A percentile compares a stretch with the other conserved stretches of the same genome.
phyloP scores from a whole-genome alignment of 768 basidiomycete species.

The Leccinum subgranulosum region DNA sequence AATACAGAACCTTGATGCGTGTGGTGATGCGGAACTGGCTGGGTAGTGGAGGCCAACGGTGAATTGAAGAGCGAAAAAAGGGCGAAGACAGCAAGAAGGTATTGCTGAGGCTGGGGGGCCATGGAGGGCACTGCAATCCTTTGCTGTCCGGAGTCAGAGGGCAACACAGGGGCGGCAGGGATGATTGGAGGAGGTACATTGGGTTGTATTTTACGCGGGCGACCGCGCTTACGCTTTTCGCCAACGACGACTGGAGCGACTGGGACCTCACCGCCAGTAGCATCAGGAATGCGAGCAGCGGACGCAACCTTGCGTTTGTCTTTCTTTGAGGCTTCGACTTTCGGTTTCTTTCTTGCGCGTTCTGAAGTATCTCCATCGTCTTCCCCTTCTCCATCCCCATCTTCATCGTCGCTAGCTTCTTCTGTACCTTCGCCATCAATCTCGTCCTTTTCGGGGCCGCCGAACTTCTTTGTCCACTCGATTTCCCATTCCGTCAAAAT shows the following conservation, averaged over 20 bases:
- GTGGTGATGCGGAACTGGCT: slow-evolving; percentile 35
- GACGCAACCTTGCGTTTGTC: slow-evolving; percentile 36
- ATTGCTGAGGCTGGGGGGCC: slow-evolving; percentile 44
- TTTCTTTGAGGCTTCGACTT: slow-evolving; percentile 45
- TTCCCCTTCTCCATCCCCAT: slow-evolving; percentile 41
- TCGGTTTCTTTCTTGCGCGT: slow-evolving; percentile 63
- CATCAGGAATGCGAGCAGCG: slow-evolving; percentile 19
- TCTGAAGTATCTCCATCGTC: slow-evolving; percentile 39
- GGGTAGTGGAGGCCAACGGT: slow-evolving; percentile 48
- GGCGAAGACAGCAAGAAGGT: slow-evolving; percentile 78
- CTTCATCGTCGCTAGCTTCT: slow-evolving; percentile 41
- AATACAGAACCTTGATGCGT: slow-evolving; percentile 61
- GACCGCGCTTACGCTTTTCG: slow-evolving; percentile 82
- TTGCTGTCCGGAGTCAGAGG: slow-evolving; percentile 15
- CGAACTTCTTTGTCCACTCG: slow-evolving; percentile 71
- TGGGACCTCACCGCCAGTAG: slow-evolving; percentile 22
- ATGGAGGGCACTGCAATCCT: slow-evolving; percentile 11
- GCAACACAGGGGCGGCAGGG: slow-evolving; percentile 20
- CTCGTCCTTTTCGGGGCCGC: slow-evolving; percentile 71
- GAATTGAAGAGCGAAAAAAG: slow-evolving; percentile 87
- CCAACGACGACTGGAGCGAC: slow-evolving; percentile 37
- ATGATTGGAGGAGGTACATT: slow-evolving; percentile 37
- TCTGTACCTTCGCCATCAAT: slow-evolving; percentile 50
- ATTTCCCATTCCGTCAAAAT: slow-evolving; percentile 73
- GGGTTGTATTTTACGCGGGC: slow-evolving; percentile 70